phyloP scores from a whole-genome alignment of 176 grass and related monocot genomes.

The Sorghum bicolor region Sorghum_bicolor_NCBIv3 NC_012879.2:48243001-48243500 shows the following conservation, averaged over 20 bases:
- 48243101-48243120: no score
- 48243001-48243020: background rate
- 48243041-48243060: background rate
- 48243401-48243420: conserved; percentile 30
- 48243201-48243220: no score
- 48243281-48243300: no score
- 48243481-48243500: background rate
- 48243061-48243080: background rate
- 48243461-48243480: conserved; percentile 32
- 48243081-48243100: no score
- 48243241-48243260: no score
- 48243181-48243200: no score
- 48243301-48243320: no score
- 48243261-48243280: no score
- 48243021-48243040: background rate
- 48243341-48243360: background rate
- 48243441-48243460: conserved; percentile 18
- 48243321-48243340: background rate
- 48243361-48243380: conserved; percentile 31
- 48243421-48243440: conserved; percentile 19
- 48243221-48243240: no score
- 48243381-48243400: conserved; percentile 42
- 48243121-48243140: no score
- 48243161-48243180: no score
- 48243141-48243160: no score